Percentiles rank a stretch among this genome's conserved stretches.
These are phyloP conservation scores for Golubevia sp. DNA, from an alignment of 1,284 basidiomycete genomes.

Conservation along the genomic window DNA sequence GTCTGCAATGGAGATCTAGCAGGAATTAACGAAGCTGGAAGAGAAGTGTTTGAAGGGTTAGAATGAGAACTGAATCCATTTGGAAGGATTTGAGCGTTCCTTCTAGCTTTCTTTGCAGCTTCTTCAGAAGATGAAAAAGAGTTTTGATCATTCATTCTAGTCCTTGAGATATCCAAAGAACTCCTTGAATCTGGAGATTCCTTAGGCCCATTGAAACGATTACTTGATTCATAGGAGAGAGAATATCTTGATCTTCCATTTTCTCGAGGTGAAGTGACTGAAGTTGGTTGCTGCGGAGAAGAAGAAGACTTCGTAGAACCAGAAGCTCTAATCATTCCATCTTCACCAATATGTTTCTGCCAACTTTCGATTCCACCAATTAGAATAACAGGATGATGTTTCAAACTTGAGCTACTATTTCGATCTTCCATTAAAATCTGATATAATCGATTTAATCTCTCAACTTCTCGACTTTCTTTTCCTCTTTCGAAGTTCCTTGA, in stretches of 20 bases:
- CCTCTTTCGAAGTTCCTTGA: conserved; percentile 67
- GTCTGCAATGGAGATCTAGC: neutral
- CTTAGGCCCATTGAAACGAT: neutral
- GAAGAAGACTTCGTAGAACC: neutral
- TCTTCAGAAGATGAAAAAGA: neutral
- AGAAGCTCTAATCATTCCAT: conserved; percentile 63
- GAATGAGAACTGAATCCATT: conserved; percentile 18
- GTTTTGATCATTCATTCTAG: neutral
- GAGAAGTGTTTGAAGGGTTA: conserved; percentile 1
- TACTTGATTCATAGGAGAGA: neutral
- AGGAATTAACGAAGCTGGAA: neutral
- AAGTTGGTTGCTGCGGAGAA: neutral
- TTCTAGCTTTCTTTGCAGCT: conserved; percentile 18
- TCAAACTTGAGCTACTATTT: conserved; percentile 74
- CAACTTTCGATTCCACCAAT: conserved; percentile 85
- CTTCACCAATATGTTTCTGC: conserved; percentile 71
- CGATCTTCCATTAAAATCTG: conserved; percentile 58
- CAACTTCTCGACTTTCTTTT: conserved; percentile 9
- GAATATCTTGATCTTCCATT: neutral
- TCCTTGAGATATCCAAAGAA: neutral
- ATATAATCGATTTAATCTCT: conserved; percentile 12
- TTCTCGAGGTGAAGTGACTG: neutral
- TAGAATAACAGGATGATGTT: conserved; percentile 79
- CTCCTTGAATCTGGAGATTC: neutral
- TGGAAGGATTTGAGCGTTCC: conserved; percentile 26